These are phyloP conservation scores for Plasmopara muralis DNA, from an alignment of 352 stramenopile species.

Conservation along the genomic window DNA sequence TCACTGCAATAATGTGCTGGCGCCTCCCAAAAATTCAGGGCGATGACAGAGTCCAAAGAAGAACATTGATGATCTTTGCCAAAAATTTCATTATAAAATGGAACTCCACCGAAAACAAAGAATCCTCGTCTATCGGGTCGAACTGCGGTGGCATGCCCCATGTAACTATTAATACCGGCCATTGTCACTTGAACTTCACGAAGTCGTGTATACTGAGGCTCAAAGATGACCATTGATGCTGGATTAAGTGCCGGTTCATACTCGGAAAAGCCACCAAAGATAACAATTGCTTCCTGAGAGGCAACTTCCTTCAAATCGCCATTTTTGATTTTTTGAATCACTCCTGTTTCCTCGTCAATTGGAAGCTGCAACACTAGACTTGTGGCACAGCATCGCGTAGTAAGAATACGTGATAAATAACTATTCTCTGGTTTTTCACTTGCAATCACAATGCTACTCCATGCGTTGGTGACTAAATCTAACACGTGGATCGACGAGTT, in stretches of 20 bases:
- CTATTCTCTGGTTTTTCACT: conserved; percentile 3
- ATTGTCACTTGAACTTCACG: no score
- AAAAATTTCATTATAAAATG: no score
- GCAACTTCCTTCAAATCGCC: no score
- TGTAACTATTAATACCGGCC: no score
- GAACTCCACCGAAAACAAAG: no score
- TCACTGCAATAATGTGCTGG: no score
- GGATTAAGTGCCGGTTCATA: conserved; percentile 16
- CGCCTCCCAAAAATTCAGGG: no score
- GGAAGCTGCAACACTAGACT: conserved; percentile 27
- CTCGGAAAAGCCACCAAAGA: conserved; percentile 53
- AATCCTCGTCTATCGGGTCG: no score
- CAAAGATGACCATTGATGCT: conserved; percentile 37
- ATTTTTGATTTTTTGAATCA: conserved; percentile 5
- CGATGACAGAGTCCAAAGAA: no score
- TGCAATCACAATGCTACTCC: conserved; percentile 25
- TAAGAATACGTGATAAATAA: conserved; percentile 8
- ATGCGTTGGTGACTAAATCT: conserved; percentile 42
- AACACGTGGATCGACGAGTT: conserved; percentile 38
- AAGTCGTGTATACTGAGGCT: conserved; percentile 21
- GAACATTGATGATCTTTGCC: no score
- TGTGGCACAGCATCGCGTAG: conserved; percentile 30
- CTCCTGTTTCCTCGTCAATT: conserved; percentile 18
- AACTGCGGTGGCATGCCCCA: no score
- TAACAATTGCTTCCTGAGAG: background rate